A percentile compares a stretch with the other conserved stretches of the same genome.
These are phyloP conservation scores for Fonsecaea erecta DNA, from an alignment of 2,329 filamentous ascomycete genomes.

Conservation along the genomic window DNA sequence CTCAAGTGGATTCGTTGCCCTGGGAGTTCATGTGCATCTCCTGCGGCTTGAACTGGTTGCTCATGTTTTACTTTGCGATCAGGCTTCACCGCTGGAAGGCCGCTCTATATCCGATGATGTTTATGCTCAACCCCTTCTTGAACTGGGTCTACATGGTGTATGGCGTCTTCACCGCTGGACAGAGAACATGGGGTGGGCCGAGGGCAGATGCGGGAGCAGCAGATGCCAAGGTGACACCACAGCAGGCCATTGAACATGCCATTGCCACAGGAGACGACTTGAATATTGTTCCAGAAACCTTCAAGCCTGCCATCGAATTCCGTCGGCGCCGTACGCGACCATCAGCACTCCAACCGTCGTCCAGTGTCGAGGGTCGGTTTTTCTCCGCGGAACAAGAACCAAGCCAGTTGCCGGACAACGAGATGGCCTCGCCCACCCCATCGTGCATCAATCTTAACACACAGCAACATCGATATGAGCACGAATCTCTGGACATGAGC, in stretches of 20 bases:
- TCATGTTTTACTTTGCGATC: slow-evolving; percentile 95
- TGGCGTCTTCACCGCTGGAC: slow-evolving; percentile 90
- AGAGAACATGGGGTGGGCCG: slow-evolving; percentile 94
- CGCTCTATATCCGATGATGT: slow-evolving; percentile 95
- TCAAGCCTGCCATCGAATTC: slow-evolving; percentile 57
- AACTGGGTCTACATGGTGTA: slow-evolving; percentile 99
- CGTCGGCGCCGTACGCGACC: slow-evolving; percentile 43
- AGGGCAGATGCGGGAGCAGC: slow-evolving; percentile 85
- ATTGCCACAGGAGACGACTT: slow-evolving; percentile 81
- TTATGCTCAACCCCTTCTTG: slow-evolving; percentile 91
- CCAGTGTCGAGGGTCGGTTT: slow-evolving; percentile 78
- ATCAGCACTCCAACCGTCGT: slow-evolving; percentile 69
- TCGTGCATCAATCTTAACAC: slow-evolving; percentile 19
- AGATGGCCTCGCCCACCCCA: slow-evolving; percentile 14
- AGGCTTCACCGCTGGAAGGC: slow-evolving; percentile 89
- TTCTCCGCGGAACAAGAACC: slow-evolving; percentile 70
- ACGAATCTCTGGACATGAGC: slow-evolving; percentile 36
- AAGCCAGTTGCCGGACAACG: slow-evolving; percentile 48
- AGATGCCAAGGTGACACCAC: slow-evolving; percentile 73
- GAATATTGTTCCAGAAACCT: slow-evolving; percentile 86
- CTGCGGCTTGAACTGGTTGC: slow-evolving; percentile 86
- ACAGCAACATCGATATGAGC: slow-evolving; percentile 23
- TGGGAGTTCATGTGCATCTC: slow-evolving; percentile 94
- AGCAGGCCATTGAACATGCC: slow-evolving; percentile 82
- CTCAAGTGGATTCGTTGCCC: slow-evolving; percentile 76